Evolutionary conservation across 2,329 filamentous ascomycete genomes (phyloP), one percentile per base, ranked within the genome.

Genomic region (Niveomyces coronatus): DNA sequence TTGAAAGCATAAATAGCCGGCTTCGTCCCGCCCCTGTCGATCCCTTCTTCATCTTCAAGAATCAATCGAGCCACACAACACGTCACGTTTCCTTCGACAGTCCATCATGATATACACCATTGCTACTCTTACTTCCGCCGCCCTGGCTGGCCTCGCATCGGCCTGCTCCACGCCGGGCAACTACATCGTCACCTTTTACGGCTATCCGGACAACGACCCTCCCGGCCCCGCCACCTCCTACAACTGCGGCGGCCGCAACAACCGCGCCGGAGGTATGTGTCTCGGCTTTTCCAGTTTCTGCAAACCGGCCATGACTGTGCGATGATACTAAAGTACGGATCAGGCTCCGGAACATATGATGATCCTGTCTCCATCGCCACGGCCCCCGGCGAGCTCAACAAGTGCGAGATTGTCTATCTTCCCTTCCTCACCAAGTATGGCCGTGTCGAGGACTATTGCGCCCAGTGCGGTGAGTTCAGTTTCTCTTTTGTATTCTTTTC

Each of bases 371-470:
- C 43, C 22, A 45, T 48, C 23, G 44, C 46, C 23, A 46, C 46
- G 13, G 44, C 46, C 15, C 44, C 46, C 17, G 46, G 46, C 22
- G 46, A 45, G 37, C 36, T 48, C 4, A 48, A 48, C 31, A 28
- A 35, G 22, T 48, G 46, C 33, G 46, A 48, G 28, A 48, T 48
- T 18, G 45, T 48, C 24, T 48, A 48, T 18, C 40, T 48, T 9
- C 46, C 46, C 15, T 37, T 48, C 31, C 38, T 48, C 35, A 48
- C 43, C 39, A 48, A 48, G 41, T 48, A 48, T 32, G 46, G 36
- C 27, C 46, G 46, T 19, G 37, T 40, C 10, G 46, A 48, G 32
- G 46, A 48, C 30, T 39, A 36, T 30, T 47, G 45, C 26, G 45
- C 16, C 3, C 45, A 47, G 30, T 47, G 45, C 38, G 20, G 45